A percentile compares a stretch with the other conserved stretches of the same genome.
Conservation (phyloP, 2,329 filamentous ascomycete genomes). For the Ramichloridium luteum region DNA sequence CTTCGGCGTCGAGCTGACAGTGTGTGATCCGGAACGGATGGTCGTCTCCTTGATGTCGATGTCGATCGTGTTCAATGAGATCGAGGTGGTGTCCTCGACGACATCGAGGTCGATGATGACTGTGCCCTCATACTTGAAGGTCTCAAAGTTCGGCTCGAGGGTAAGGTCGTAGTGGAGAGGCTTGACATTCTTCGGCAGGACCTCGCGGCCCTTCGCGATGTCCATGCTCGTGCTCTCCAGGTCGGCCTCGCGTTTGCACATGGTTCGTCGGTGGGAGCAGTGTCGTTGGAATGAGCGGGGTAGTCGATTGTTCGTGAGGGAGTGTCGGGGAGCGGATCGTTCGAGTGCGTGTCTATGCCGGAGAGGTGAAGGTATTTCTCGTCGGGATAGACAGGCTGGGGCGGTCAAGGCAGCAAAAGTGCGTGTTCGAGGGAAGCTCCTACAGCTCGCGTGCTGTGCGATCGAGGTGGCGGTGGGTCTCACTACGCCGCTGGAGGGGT, state of each 20-base stretch:
- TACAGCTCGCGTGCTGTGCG: neutral
- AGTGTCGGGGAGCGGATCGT: too few species aligned
- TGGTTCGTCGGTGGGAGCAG: conserved; percentile 63
- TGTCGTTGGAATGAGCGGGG: conserved; percentile 34
- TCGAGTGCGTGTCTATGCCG: too few species aligned
- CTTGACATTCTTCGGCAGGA: conserved; percentile 83
- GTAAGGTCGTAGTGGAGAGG: conserved; percentile 87
- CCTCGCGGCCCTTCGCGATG: conserved; percentile 58
- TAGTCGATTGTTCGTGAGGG: too few species aligned
- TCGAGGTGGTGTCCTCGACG: conserved; percentile 66
- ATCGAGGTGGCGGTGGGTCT: neutral
- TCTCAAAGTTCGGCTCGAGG: conserved; percentile 79
- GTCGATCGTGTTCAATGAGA: conserved; percentile 80
- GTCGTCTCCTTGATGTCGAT: conserved; percentile 68
- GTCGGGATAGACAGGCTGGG: neutral
- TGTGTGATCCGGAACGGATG: conserved; percentile 48
- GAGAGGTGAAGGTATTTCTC: neutral
- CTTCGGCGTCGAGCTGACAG: conserved; percentile 49
- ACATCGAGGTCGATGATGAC: conserved; percentile 84
- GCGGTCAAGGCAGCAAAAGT: conserved; percentile 1
- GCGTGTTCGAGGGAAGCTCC: neutral
- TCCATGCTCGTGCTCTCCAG: conserved; percentile 45
- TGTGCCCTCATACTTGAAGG: conserved; percentile 73
- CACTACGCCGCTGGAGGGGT: neutral
- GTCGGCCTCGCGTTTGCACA: conserved; percentile 54